phyloP scores from a whole-genome alignment of 345 rosid genomes.

The Gossypium turneri region DNA sequence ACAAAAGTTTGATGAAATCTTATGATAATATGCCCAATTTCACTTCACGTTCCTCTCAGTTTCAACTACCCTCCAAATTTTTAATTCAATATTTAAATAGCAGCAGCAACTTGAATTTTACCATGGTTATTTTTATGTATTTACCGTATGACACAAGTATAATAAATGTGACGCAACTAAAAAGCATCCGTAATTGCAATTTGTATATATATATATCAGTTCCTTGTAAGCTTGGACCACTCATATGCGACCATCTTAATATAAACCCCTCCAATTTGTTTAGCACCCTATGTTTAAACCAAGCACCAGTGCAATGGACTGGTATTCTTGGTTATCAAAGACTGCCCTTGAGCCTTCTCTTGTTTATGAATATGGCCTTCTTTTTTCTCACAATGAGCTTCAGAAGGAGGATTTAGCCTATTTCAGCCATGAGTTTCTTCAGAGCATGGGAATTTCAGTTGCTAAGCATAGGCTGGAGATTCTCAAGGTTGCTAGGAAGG shows the following conservation, averaged over 20 bases:
- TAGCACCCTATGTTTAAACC: not conserved
- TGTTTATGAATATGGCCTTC: slow-evolving; percentile 60
- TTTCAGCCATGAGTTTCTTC: slow-evolving; percentile 78
- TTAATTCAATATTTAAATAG: too few relatives aligned
- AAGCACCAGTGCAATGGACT: slow-evolving; percentile 46
- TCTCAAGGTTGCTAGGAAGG: slow-evolving; percentile 63
- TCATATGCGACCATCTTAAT: slow-evolving; percentile 2
- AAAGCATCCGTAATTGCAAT: too few relatives aligned
- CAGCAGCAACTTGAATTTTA: too few relatives aligned
- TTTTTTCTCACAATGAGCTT: slow-evolving; percentile 60
- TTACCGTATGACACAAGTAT: too few relatives aligned
- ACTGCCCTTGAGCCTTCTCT: slow-evolving; percentile 53
- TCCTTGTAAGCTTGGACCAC: slow-evolving; percentile 1
- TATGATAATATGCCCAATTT: slow-evolving; percentile 4
- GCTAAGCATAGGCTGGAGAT: slow-evolving; percentile 82
- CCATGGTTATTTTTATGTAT: too few relatives aligned
- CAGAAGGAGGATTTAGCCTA: slow-evolving; percentile 54
- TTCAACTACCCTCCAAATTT: slow-evolving; percentile 39
- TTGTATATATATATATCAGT: too few relatives aligned
- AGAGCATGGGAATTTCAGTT: slow-evolving; percentile 65
- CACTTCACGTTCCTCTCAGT: slow-evolving; percentile 26
- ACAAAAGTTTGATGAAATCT: not conserved
- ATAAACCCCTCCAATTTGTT: not conserved
- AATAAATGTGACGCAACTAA: too few relatives aligned
- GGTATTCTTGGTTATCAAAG: slow-evolving; percentile 85